phyloP scores from a whole-genome alignment of 1,284 basidiomycete species.

The Sutorius eximius region DNA sequence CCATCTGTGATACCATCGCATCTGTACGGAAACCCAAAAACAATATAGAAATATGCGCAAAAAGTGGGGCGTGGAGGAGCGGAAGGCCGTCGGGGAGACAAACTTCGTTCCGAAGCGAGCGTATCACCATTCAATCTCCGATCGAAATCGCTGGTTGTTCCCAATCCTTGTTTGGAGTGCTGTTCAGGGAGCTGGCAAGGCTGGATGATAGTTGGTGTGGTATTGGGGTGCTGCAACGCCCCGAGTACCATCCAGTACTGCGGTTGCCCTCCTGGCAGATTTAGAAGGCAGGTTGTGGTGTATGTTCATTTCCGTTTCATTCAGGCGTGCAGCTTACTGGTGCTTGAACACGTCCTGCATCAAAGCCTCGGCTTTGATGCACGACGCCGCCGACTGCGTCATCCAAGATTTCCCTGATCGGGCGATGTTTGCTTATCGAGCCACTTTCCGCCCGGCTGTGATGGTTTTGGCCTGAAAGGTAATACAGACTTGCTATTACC shows the following conservation, averaged over 20 bases:
- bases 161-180: background rate
- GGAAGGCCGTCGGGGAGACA: background rate
- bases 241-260: background rate
- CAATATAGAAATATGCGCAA: background rate
- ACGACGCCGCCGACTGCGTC: background rate
- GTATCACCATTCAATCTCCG: slow-evolving; percentile 4
- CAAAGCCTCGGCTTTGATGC: background rate
- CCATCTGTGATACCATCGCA: slow-evolving; percentile 11
- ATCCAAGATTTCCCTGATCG: background rate
- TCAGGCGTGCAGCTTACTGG: background rate
- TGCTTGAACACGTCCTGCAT: background rate
- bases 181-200: background rate
- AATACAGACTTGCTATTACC: background rate
- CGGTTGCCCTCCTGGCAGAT: background rate
- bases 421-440: background rate
- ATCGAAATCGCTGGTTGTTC: background rate
- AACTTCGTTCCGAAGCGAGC: background rate
- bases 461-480: background rate
- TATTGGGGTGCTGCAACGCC: background rate
- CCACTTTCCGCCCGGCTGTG: background rate
- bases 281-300: background rate
- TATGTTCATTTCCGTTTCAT: background rate
- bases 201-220: background rate
- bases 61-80: background rate
- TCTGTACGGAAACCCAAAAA: slow-evolving; percentile 11